These are phyloP conservation scores for Digitaria exilis DNA, from an alignment of 202 grass and related monocot species.

Conservation along the genomic window DNA sequence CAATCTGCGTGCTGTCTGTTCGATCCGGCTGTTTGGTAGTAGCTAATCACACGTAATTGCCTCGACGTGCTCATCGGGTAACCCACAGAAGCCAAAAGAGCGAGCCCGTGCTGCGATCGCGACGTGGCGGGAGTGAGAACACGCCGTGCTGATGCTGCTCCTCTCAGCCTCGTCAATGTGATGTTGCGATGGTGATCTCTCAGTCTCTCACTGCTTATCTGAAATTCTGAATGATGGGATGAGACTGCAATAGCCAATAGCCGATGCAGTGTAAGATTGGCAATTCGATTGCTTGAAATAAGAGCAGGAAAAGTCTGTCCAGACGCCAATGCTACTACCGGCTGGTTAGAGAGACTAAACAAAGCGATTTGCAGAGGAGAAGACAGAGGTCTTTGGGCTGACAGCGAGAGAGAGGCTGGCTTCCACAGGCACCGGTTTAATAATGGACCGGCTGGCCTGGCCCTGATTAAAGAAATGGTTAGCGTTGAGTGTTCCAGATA, in stretches of 20 bases:
- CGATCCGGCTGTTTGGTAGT: background rate
- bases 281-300: background rate
- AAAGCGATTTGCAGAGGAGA: background rate
- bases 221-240: background rate
- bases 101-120: background rate
- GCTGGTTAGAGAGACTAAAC: background rate
- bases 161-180: background rate
- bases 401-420: background rate
- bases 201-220: constrained; percentile 9
- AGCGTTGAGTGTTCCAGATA: constrained; percentile 9
- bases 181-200: background rate
- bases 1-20: background rate
- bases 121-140: background rate
- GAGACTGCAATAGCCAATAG: background rate
- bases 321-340: too few species aligned
- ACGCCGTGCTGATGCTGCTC: background rate
- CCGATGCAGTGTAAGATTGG: background rate
- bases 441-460: background rate
- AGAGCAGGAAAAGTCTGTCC: background rate
- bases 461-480: constrained; percentile 1
- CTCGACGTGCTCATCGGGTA: background rate
- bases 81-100: background rate
- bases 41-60: background rate
- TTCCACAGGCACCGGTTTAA: background rate
- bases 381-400: background rate